phyloP scores from a whole-genome alignment of 2,329 filamentous ascomycete species.

The Trichoderma asperellum region DNA sequence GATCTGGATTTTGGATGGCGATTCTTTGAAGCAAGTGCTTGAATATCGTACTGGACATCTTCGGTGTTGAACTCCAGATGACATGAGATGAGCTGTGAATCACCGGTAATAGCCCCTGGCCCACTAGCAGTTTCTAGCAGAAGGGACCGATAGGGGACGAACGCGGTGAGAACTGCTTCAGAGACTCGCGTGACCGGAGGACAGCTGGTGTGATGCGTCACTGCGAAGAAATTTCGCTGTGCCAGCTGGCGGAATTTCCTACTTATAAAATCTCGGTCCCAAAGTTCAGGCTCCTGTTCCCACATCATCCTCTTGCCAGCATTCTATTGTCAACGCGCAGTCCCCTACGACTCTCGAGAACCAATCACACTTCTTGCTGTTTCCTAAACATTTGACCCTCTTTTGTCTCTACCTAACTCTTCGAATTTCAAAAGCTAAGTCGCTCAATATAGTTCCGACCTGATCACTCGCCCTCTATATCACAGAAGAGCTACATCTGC shows the following conservation, averaged over 20 bases:
- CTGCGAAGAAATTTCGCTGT: constrained; percentile 7
- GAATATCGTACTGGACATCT: background rate
- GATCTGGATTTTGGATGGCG: background rate
- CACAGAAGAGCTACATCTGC: constrained; percentile 58
- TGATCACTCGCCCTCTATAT: background rate
- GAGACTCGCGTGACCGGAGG: constrained; percentile 13
- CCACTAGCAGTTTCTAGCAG: constrained; percentile 1
- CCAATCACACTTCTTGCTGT: background rate
- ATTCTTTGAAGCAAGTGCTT: background rate
- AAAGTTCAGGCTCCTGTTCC: constrained; percentile 13
- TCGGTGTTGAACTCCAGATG: background rate
- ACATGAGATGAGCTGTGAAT: constrained; percentile 20
- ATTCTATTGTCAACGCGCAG: background rate
- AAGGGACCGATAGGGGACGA: constrained; percentile 8
- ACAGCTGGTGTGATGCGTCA: constrained; percentile 24
- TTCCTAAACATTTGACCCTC: background rate
- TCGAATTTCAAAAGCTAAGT: background rate
- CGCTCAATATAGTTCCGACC: background rate
- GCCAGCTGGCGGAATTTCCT: constrained; percentile 10
- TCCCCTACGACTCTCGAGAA: background rate
- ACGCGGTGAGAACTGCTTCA: constrained; percentile 1
- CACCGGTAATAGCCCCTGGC: constrained; percentile 3
- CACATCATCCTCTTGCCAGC: background rate
- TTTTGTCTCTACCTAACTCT: background rate
- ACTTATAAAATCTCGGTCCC: constrained; percentile 20